These are phyloP conservation scores for Ilyonectria destructans DNA, from an alignment of 2,329 filamentous ascomycete genomes.

Conservation along the genomic window DNA sequence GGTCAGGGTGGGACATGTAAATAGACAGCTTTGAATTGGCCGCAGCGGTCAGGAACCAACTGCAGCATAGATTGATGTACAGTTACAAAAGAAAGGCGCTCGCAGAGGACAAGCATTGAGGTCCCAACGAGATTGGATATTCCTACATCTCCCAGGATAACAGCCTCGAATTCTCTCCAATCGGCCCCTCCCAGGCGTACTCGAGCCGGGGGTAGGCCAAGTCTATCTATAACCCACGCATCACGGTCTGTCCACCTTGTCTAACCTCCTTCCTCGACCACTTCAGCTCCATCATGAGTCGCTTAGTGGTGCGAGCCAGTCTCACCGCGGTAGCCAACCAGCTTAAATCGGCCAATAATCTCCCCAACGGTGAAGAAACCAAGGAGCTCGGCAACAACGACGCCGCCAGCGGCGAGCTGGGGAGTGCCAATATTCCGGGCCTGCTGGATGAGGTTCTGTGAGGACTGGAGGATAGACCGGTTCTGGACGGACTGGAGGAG, in stretches of 20 bases:
- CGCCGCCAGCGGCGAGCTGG: constrained; percentile 81
- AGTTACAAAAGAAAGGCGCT: constrained; percentile 54
- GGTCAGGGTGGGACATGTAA: background rate
- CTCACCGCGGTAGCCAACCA: constrained; percentile 91
- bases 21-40: constrained; percentile 36
- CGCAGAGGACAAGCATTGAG: constrained; percentile 47
- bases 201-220: constrained; percentile 36
- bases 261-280: constrained; percentile 35
- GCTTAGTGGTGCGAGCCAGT: constrained; percentile 73
- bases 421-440: constrained; percentile 80
- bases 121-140: constrained; percentile 42
- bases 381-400: constrained; percentile 87
- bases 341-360: constrained; percentile 96
- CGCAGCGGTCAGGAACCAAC: constrained; percentile 35
- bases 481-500: constrained; percentile 80
- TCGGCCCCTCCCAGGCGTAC: constrained; percentile 41
- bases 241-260: constrained; percentile 40
- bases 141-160: constrained; percentile 43
- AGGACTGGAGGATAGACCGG: constrained; percentile 71
- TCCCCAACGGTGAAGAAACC: constrained; percentile 99
- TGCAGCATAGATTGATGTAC: constrained; percentile 51
- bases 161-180: constrained; percentile 46
- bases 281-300: constrained; percentile 30
- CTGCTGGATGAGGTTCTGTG: constrained; percentile 69
- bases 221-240: constrained; percentile 45